These are phyloP conservation scores for Albophoma yamanashiensis DNA, from an alignment of 2,329 filamentous ascomycete species.

Conservation along the genomic window DNA sequence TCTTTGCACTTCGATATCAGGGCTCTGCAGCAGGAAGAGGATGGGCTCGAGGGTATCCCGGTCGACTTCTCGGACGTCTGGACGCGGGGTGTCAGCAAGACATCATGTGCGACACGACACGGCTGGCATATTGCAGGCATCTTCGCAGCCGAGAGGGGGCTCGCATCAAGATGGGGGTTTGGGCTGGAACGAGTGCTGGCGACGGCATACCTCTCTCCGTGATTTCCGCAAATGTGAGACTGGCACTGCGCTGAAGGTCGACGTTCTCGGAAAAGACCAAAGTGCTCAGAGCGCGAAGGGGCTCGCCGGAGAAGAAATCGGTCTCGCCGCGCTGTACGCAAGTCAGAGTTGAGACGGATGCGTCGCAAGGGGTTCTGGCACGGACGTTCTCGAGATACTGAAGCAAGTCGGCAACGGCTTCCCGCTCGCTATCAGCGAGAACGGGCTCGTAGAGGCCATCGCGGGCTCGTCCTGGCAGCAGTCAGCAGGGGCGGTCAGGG, in stretches of 20 bases:
- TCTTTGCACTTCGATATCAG: constrained; percentile 93
- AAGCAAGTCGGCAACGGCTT: constrained; percentile 89
- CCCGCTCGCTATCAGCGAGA: constrained; percentile 89
- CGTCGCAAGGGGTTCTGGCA: constrained; percentile 5
- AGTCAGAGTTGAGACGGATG: constrained; percentile 16
- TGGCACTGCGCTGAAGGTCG: constrained; percentile 92
- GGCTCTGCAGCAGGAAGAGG: constrained; percentile 85
- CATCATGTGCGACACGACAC: background rate
- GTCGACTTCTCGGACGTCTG: constrained; percentile 95
- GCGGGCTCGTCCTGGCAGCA: constrained; percentile 54
- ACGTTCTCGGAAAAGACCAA: constrained; percentile 98
- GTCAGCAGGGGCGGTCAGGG: constrained; percentile 14
- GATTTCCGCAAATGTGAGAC: constrained; percentile 96
- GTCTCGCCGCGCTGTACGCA: constrained; percentile 73
- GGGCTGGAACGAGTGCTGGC: background rate
- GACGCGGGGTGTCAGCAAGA: constrained; percentile 1
- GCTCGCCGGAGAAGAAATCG: constrained; percentile 96
- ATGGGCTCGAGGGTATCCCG: constrained; percentile 93
- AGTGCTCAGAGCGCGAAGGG: constrained; percentile 84
- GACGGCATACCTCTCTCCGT: constrained; percentile 76
- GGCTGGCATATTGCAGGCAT: background rate
- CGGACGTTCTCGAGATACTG: constrained; percentile 93
- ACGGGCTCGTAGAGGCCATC: constrained; percentile 79
- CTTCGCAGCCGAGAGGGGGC: background rate
- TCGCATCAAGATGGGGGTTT: background rate